Percentiles rank a stretch among this genome's conserved stretches.
These are phyloP conservation scores for Cytidiella melzeri DNA, from an alignment of 768 basidiomycete genomes.

Conservation along the genomic window DNA sequence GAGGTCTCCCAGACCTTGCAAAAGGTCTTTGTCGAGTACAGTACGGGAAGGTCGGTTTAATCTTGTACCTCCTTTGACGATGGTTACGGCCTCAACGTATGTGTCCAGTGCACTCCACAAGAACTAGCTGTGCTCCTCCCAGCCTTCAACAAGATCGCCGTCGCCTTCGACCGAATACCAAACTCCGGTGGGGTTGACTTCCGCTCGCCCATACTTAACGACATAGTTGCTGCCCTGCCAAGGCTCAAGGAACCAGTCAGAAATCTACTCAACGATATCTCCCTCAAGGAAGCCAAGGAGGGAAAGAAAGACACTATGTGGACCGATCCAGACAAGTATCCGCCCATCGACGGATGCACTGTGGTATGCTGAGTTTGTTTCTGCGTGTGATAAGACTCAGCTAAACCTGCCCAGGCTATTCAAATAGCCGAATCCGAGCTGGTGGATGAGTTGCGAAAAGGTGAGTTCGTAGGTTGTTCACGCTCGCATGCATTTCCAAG, in stretches of 20 bases:
- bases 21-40: constrained; percentile 85
- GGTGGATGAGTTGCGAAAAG: constrained; percentile 60
- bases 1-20: constrained; percentile 78
- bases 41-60: constrained; percentile 71
- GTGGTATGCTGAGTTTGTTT: no score
- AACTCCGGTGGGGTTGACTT: constrained; percentile 47
- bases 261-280: constrained; percentile 49
- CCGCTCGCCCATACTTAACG: constrained; percentile 59
- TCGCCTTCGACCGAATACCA: constrained; percentile 48
- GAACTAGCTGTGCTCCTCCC: constrained; percentile 74
- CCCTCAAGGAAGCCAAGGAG: constrained; percentile 54
- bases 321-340: constrained; percentile 46
- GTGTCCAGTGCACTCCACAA: constrained; percentile 65
- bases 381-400: no score
- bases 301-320: constrained; percentile 71
- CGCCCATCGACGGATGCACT: constrained; percentile 49
- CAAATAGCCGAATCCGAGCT: constrained; percentile 66
- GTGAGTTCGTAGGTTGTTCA: constrained; percentile 30
- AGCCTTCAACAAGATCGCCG: constrained; percentile 67
- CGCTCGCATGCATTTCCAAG: constrained; percentile 2
- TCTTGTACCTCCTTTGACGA: neutral
- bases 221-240: constrained; percentile 65
- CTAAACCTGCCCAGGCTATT: constrained; percentile 43
- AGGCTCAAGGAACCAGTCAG: constrained; percentile 49
- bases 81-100: neutral